Evolutionary conservation across 371 early-diverging fungal species (phyloP).

Genomic region (Basidiobolus heterosporus): DNA sequence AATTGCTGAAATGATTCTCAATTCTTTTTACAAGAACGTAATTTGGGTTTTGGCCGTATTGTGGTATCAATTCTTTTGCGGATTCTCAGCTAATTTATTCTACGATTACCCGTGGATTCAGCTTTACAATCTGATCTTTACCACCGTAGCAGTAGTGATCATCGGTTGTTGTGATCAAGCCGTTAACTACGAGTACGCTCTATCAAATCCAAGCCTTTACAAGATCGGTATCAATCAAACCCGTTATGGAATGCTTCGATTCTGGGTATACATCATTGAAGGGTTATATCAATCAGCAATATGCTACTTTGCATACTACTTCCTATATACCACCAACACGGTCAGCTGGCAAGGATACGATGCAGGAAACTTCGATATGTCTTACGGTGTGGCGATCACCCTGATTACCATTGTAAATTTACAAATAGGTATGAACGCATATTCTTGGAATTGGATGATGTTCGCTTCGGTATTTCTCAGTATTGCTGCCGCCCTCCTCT

Average conservation of each 20-base stretch:
- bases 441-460: slow-evolving; percentile 59
- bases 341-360: slow-evolving; percentile 18
- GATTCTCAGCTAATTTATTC: slow-evolving; percentile 64
- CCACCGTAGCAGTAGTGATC: slow-evolving; percentile 46
- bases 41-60: slow-evolving; percentile 69
- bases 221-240: slow-evolving; percentile 36
- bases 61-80: slow-evolving; percentile 73
- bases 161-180: slow-evolving; percentile 43
- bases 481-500: slow-evolving; percentile 22
- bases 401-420: slow-evolving; percentile 52
- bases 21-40: slow-evolving; percentile 86
- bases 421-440: slow-evolving; percentile 49
- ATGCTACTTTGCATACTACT: slow-evolving; percentile 38
- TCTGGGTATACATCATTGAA: slow-evolving; percentile 45
- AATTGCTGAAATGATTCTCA: slow-evolving; percentile 73
- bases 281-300: slow-evolving; percentile 54
- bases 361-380: slow-evolving; percentile 29
- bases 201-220: slow-evolving; percentile 47
- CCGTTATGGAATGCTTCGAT: slow-evolving; percentile 35
- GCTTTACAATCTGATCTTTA: slow-evolving; percentile 64
- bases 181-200: slow-evolving; percentile 29
- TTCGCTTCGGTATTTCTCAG: slow-evolving; percentile 14
- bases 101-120: slow-evolving; percentile 75
- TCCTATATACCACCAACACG: slow-evolving; percentile 18
- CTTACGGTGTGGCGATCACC: slow-evolving; percentile 37